Evolutionary conservation across 2,329 filamentous ascomycete genomes (phyloP), one percentile per base, ranked within the genome.

Genomic region (Phyllosticta citriasiana): DNA sequence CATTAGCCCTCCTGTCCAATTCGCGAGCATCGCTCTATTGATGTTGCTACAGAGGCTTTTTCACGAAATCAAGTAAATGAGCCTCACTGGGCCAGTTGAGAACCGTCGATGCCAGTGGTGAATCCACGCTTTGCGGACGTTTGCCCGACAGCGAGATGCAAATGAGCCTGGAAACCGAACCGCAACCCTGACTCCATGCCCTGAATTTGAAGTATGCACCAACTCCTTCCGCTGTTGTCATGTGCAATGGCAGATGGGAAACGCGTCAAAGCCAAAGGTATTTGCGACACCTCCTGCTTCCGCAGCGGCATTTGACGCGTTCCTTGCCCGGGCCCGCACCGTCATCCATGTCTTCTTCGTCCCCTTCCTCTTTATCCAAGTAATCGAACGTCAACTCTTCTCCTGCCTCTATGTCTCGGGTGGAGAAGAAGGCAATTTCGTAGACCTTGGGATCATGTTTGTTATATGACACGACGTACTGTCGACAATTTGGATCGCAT

Each of bases 381-480:
- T 94, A 94, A 67, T 93, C 88, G 70, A 94, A 93, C 0, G 87
- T 91, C 33, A 94, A 73, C 71, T 94, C 89, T 33, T 86, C 83
- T 1, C 82, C 83, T 0, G 80, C 80, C 0, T 76, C 74, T 27
- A 93, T 89, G 59, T 88, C 81, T 52, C 80, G 76, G 30, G 85
- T 81, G 0, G 89, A 88, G 67, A 93, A 93, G 63, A 93, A 80
- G 0, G 88, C 89, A 55, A 93, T 76, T 63, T 91, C 88, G 70
- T 93, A 91, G 6, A 92, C 79, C 55, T 84, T 81, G 62, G 85
- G 84, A 67, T 92, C 88, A 0, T 87, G 83, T 63, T 89, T 86
- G 68, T 92, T 89, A 57, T 88, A 88, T 1, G 89, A 87, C 0
- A 90, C 84, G 0, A 88, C 88, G 72, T 92, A 93, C 63, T 91